Conservation (phyloP, 2,329 filamentous ascomycete species). For the Penicillium concentricum region DNA sequence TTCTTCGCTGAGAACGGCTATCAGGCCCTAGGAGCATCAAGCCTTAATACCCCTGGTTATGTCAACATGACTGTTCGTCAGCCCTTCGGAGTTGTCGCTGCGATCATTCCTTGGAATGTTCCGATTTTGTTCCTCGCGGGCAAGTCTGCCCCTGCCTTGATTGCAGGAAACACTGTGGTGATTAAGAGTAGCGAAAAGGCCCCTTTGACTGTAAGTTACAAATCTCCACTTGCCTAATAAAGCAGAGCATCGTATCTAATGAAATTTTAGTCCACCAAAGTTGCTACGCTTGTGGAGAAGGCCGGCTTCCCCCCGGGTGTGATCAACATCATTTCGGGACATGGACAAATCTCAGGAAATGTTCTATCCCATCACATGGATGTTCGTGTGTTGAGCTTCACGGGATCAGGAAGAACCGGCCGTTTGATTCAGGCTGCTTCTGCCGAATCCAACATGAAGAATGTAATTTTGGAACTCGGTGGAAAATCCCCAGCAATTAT, state of each 20-base stretch:
- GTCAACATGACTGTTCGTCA: too few species aligned
- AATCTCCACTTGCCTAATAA: neutral
- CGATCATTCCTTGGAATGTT: too few species aligned
- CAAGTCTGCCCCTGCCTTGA: conserved; percentile 40
- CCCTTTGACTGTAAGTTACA: conserved; percentile 55
- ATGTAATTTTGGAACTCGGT: conserved; percentile 63
- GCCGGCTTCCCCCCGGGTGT: conserved; percentile 40
- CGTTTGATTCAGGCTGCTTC: conserved; percentile 60
- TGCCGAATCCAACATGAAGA: conserved; percentile 62
- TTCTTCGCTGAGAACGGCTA: too few species aligned
- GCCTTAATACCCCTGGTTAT: too few species aligned
- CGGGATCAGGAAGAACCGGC: conserved; percentile 59
- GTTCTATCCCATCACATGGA: conserved; percentile 61
- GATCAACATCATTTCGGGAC: conserved; percentile 63
- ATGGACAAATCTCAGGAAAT: conserved; percentile 73
- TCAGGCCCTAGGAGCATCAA: too few species aligned
- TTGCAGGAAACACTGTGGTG: conserved; percentile 61
- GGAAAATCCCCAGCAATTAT: conserved; percentile 62
- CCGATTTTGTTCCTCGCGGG: too few species aligned
- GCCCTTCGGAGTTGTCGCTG: too few species aligned
- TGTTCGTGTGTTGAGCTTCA: conserved; percentile 62
- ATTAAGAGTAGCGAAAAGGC: conserved; percentile 67
- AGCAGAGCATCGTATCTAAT: neutral
- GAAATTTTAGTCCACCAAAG: conserved; percentile 7
- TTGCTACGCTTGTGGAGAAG: conserved; percentile 53